A percentile compares a stretch with the other conserved stretches of the same genome.
Evolutionary conservation across 768 basidiomycete species (phyloP).

Genomic region (Lanmaoa pseudosensibilis): DNA sequence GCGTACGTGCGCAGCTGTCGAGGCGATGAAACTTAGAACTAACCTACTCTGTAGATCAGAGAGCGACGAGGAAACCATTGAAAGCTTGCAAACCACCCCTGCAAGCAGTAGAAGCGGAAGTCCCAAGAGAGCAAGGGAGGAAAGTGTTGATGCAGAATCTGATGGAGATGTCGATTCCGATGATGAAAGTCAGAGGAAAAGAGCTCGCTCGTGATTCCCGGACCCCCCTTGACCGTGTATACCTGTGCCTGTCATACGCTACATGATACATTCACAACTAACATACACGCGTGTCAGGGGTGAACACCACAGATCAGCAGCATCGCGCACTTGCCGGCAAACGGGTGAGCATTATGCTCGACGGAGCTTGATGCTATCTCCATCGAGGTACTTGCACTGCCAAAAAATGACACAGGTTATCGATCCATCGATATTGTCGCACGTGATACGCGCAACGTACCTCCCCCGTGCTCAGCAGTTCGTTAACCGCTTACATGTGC

Average conservation of each 20-base stretch:
- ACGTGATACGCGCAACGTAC: constrained; percentile 29
- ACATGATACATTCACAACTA: neutral
- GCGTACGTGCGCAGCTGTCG: constrained; percentile 18
- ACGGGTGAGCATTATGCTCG: too few relatives aligned
- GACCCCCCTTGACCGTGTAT: neutral
- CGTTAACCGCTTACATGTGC: constrained; percentile 59
- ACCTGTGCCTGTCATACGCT: neutral
- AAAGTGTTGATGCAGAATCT: neutral
- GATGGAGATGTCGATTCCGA: neutral
- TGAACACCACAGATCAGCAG: neutral
- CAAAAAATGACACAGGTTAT: neutral
- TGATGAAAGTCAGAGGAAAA: constrained; percentile 12
- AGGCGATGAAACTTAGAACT: neutral
- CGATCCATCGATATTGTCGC: constrained; percentile 1
- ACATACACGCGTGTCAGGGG: neutral
- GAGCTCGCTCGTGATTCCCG: constrained; percentile 9
- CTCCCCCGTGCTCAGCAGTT: constrained; percentile 71
- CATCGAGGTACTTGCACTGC: neutral
- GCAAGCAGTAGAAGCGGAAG: constrained; percentile 15
- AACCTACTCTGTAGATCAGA: constrained; percentile 16
- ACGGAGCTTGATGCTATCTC: neutral
- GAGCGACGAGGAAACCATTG: constrained; percentile 25
- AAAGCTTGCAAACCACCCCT: constrained; percentile 29
- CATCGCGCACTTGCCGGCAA: neutral
- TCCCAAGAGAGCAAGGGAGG: constrained; percentile 18